Percentiles rank a stretch among this genome's conserved stretches.
Conservation (phyloP, 1,284 basidiomycete genomes). For the Trichosporon coremiiforme region DNA sequence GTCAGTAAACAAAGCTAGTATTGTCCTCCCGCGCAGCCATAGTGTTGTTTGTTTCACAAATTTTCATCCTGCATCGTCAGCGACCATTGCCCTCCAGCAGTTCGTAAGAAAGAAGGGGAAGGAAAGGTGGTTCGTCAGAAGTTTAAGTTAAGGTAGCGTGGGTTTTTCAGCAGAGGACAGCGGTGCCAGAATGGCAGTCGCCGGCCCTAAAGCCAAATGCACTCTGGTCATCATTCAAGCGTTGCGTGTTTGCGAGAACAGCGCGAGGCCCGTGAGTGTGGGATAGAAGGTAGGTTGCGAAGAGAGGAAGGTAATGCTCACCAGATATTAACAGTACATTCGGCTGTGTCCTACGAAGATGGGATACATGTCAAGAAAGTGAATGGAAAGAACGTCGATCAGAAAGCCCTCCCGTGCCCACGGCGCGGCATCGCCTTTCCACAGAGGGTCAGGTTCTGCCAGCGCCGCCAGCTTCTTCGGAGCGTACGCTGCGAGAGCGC, state of each 20-base stretch:
- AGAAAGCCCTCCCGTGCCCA: slow-evolving; percentile 55
- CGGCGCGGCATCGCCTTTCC: slow-evolving; percentile 37
- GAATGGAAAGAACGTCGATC: slow-evolving; percentile 45
- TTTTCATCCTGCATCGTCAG: slow-evolving; percentile 15
- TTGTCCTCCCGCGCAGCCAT: neutral
- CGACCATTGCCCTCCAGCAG: neutral
- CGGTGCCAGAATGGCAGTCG: slow-evolving; percentile 19
- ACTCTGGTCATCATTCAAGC: slow-evolving; percentile 53
- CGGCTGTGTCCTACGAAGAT: slow-evolving; percentile 12
- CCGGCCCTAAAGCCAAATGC: slow-evolving; percentile 56
- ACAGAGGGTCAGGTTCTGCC: slow-evolving; percentile 35
- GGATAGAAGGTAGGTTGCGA: neutral
- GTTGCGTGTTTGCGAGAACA: slow-evolving; percentile 6
- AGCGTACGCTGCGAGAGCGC: slow-evolving; percentile 29
- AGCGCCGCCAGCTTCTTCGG: slow-evolving; percentile 55
- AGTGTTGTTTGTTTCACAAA: neutral
- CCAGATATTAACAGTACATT: slow-evolving; percentile 27
- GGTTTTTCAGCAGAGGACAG: slow-evolving; percentile 53
- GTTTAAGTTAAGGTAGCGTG: slow-evolving; percentile 54
- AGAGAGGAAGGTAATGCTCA: slow-evolving; percentile 43
- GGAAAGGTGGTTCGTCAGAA: slow-evolving; percentile 38
- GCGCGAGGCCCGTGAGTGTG: neutral
- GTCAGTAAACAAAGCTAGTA: too few relatives aligned
- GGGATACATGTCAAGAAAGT: slow-evolving; percentile 19
- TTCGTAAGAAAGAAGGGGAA: neutral